These are phyloP conservation scores for Paecilomyces variotii DNA, from an alignment of 2,329 filamentous ascomycete species.

Conservation along the genomic window DNA sequence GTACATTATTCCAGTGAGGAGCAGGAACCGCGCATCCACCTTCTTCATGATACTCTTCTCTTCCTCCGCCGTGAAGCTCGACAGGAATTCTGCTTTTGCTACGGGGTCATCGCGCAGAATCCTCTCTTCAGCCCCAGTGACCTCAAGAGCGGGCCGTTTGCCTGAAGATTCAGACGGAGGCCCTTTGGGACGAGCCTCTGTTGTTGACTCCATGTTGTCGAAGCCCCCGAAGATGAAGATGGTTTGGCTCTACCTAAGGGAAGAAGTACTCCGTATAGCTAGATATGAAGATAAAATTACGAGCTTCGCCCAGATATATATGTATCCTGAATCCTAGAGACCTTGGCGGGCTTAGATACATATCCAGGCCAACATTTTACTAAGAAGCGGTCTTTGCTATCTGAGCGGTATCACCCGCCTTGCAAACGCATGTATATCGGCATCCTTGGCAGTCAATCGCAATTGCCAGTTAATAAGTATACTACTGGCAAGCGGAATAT, in stretches of 20 bases:
- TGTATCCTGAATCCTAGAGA: background rate
- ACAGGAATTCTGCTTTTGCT: constrained; percentile 22
- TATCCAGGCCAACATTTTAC: background rate
- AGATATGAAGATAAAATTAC: too few relatives aligned
- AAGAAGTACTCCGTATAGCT: background rate
- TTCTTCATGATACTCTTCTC: constrained; percentile 34
- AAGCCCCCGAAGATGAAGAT: background rate
- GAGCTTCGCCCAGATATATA: background rate
- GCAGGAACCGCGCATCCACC: constrained; percentile 30
- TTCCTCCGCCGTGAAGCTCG: constrained; percentile 32
- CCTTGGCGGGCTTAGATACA: background rate
- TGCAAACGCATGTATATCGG: background rate
- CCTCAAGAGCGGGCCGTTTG: background rate
- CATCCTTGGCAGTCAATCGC: background rate
- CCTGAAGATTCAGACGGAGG: background rate
- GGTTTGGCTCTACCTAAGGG: background rate
- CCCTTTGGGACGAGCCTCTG: background rate
- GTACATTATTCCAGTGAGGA: constrained; percentile 35
- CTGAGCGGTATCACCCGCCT: background rate
- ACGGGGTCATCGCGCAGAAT: constrained; percentile 13
- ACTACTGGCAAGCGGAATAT: background rate
- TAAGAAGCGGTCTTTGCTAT: background rate
- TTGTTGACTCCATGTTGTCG: background rate
- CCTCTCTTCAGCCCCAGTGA: background rate
- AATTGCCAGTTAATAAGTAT: background rate